These are phyloP conservation scores for Daedaleopsis nitida DNA, from an alignment of 768 basidiomycete genomes.

Conservation along the genomic window DNA sequence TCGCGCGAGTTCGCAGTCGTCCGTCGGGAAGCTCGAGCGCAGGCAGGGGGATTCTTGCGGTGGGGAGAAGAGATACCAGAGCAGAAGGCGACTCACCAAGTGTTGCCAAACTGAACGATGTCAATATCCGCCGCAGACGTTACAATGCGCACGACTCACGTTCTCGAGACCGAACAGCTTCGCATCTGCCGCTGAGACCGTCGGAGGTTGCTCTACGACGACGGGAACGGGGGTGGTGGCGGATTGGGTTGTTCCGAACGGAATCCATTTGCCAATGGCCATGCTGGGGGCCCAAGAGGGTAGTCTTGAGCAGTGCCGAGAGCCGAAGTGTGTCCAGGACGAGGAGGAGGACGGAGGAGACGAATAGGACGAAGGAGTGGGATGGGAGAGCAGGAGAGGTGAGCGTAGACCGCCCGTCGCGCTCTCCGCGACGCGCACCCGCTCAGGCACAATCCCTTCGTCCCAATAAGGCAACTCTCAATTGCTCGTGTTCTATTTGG, in stretches of 20 bases:
- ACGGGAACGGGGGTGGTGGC: constrained; percentile 19
- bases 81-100: constrained; percentile 61
- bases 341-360: constrained; percentile 5
- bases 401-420: background rate
- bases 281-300: constrained; percentile 16
- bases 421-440: constrained; percentile 1
- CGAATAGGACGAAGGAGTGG: background rate
- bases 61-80: background rate
- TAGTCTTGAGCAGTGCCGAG: background rate
- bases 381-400: background rate
- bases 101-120: constrained; percentile 83
- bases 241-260: constrained; percentile 26
- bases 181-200: constrained; percentile 60
- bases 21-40: background rate
- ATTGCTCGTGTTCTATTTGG: background rate
- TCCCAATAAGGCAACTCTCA: background rate
- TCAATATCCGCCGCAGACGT: constrained; percentile 13
- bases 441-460: background rate
- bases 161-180: constrained; percentile 98
- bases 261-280: constrained; percentile 32
- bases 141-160: constrained; percentile 50
- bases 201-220: constrained; percentile 22
- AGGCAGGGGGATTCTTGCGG: background rate
- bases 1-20: background rate
- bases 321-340: constrained; percentile 3